A percentile compares a stretch with the other conserved stretches of the same genome.
These are phyloP conservation scores for Hortaea werneckii DNA, from an alignment of 2,329 filamentous ascomycete species.

Conservation along the genomic window DNA sequence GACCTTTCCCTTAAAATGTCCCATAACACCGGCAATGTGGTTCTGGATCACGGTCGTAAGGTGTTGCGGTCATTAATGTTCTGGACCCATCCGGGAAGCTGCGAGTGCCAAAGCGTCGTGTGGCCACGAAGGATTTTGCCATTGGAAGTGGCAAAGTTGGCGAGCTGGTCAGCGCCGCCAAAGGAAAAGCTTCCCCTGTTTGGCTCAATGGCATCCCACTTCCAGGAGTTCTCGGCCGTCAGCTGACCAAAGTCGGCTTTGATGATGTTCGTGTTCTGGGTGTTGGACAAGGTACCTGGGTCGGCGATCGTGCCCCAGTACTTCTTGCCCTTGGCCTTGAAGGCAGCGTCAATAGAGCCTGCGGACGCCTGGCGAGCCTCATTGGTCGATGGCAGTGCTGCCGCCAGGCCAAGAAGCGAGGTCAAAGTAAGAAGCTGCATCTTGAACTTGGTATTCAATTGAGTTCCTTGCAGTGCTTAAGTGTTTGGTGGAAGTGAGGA, in stretches of 20 bases:
- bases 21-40: slow-evolving; percentile 50
- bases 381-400: no score
- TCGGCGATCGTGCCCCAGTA: slow-evolving; percentile 50
- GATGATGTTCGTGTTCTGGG: slow-evolving; percentile 47
- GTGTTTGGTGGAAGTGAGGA: no score
- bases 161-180: slow-evolving; percentile 47
- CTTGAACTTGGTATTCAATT: no score
- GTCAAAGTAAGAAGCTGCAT: no score
- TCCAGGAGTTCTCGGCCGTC: slow-evolving; percentile 58
- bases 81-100: slow-evolving; percentile 47
- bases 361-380: background rate
- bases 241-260: slow-evolving; percentile 53
- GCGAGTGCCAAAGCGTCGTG: slow-evolving; percentile 54
- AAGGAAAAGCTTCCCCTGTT: slow-evolving; percentile 46
- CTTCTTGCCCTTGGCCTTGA: slow-evolving; percentile 54
- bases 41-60: slow-evolving; percentile 48
- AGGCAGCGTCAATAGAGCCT: slow-evolving; percentile 43
- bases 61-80: slow-evolving; percentile 41
- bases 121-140: slow-evolving; percentile 54
- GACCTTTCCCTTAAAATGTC: slow-evolving; percentile 55
- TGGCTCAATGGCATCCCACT: slow-evolving; percentile 51
- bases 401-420: no score
- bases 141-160: slow-evolving; percentile 48
- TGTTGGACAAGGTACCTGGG: slow-evolving; percentile 39
- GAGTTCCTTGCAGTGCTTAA: no score